Base-by-base conservation (phyloP, 441 rosid species). In the Populus hybrid region DNA sequence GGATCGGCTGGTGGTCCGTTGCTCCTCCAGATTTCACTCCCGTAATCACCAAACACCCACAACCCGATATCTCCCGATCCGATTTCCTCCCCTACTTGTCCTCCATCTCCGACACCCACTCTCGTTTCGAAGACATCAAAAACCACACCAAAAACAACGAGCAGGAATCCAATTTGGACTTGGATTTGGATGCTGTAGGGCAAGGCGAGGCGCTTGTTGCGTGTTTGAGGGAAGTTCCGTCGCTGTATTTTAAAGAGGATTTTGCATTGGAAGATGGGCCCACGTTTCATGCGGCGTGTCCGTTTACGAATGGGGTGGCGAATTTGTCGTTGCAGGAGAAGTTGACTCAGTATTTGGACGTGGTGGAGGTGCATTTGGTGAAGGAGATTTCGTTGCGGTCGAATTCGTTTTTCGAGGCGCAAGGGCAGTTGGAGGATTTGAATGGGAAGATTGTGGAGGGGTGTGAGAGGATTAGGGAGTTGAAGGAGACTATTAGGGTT, bases 371-470 rank as follows among this genome's bases (percentile, higher is more conserved):
- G 84, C 98, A 97, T 83, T 88, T 97, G 84, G 99, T 97, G 72
- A 97, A 91, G 89, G 99, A 97, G 94, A 94, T 97, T 72, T 92
- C 98, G 0, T 79, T 97, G 84, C 94, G 99, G 42, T 94, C 98
- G 2, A 91, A 90, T 83, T 94, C 98, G 20, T 97, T 97, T 82
- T 97, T 97, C 2, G 99, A 97, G 82, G 99, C 99, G 0, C 99
- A 94, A 82, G 97, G 92, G 23, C 96, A 92, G 88, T 87, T 97
- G 77, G 92, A 97, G 89, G 98, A 94, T 82, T 86, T 97, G 83
- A 94, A 93, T 85, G 92, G 82, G 69, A 92, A 90, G 90, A 97
- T 93, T 81, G 91, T 93, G 14, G 94, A 93, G 78, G 99, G 99
- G 9, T 93, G 99, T 77, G 79, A 82, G 76, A 78, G 91, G 86